Conservation (phyloP, 345 rosid species). For the Hibiscus tridactylites region DNA sequence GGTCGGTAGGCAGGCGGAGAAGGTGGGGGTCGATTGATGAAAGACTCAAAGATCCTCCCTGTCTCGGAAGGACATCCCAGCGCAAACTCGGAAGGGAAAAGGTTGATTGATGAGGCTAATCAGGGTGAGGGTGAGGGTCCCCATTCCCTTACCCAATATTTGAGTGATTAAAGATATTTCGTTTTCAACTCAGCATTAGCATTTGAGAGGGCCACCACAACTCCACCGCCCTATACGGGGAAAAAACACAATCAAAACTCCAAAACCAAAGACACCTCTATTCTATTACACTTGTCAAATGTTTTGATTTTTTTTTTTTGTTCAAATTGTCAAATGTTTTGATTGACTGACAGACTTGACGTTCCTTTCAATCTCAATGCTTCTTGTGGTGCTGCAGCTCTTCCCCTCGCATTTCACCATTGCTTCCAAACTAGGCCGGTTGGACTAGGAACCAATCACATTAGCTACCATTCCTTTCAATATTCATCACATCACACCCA, state of each 20-base stretch:
- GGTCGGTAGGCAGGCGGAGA: background rate
- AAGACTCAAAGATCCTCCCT: constrained; percentile 12
- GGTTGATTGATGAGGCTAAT: background rate
- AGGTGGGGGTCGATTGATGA: background rate
- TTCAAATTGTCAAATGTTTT: background rate
- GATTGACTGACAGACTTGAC: constrained; percentile 12
- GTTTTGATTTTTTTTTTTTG: background rate
- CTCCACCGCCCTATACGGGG: constrained; percentile 32
- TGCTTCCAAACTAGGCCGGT: no score
- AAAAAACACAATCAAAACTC: constrained; percentile 5
- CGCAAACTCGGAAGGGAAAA: constrained; percentile 6
- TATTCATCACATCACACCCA: no score
- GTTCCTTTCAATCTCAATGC: background rate
- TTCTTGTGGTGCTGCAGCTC: background rate
- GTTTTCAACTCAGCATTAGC: background rate
- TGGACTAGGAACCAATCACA: no score
- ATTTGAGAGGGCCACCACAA: constrained; percentile 20
- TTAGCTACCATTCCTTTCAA: no score
- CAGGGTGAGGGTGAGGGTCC: constrained; percentile 2
- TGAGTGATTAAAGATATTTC: background rate
- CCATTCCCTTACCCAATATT: background rate
- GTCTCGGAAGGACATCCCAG: constrained; percentile 15
- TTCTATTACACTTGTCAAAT: constrained; percentile 10
- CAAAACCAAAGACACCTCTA: constrained; percentile 22
- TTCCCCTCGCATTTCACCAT: no score